Base-by-base conservation (phyloP, 2,329 filamentous ascomycete genomes). In the Diaporthe humulicola region DNA sequence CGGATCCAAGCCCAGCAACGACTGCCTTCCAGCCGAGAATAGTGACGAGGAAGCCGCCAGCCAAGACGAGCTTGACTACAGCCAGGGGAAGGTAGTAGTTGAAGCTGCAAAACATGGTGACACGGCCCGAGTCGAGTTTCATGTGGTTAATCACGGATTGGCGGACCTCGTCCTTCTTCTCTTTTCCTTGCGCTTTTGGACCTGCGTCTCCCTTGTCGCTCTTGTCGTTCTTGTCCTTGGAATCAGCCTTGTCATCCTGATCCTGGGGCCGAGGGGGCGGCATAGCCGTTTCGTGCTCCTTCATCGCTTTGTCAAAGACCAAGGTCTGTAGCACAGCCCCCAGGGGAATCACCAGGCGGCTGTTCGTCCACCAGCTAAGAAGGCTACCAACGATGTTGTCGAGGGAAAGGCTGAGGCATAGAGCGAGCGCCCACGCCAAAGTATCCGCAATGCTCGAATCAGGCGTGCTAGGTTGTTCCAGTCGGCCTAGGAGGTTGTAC, bases 131-230 rank as follows among this genome's bases (percentile, higher is more conserved):
- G 73, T 84, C 82, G 38, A 83, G 77, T 71, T 83, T 83, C 79
- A 83, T 82, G 76, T 83, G 82, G 74, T 83, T 83, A 58, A 83
- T 80, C 30, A 83, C 81, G 3, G 81, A 82, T 72, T 83, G 82
- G 15, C 81, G 80, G 15, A 80, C 78, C 45, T 82, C 80, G 30
- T 76, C 70, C 66, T 78, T 75, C 76, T 78, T 74, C 15, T 75
- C 57, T 38, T 72, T 75, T n/a, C n/a, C 36, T 56, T 77, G 73
- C 40, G 48, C 25, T 45, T 52, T 60, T 50, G 61, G 25, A 36
- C 42, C 22, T 67, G 60, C 56, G 33, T 58, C 70, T 25, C 73
- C 71, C 30, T 72, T 64, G 48, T 52, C 61, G 9, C 19, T 19
- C 45, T 38, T 67, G 50, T 72, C 61, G 58, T 77, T 77, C 36